Conservation (phyloP, 768 basidiomycete genomes). For the Trametes coccinea region DNA sequence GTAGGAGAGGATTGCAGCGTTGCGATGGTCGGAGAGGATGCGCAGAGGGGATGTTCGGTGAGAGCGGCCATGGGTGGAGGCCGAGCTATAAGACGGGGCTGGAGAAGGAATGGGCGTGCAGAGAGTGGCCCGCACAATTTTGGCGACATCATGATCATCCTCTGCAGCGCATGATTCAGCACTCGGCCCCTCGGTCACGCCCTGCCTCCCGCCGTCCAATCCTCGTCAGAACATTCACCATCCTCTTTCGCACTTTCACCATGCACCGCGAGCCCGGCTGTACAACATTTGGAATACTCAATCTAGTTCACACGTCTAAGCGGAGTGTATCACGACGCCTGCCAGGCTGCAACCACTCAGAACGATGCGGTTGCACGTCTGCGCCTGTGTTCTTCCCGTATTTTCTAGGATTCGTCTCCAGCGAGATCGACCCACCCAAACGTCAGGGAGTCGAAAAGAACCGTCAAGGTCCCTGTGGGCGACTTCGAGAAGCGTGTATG, state of each 20-base stretch:
- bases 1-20: constrained; percentile 4
- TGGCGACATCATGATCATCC: constrained; percentile 17
- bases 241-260: neutral
- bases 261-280: neutral
- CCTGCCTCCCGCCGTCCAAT: constrained; percentile 2
- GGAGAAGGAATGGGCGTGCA: constrained; percentile 17
- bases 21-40: neutral
- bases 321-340: constrained; percentile 4
- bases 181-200: constrained; percentile 16
- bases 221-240: neutral
- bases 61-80: constrained; percentile 15
- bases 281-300: constrained; percentile 20
- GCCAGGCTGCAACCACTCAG: neutral
- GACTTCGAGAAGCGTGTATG: too few relatives aligned
- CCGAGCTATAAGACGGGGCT: constrained; percentile 7
- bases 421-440: too few relatives aligned
- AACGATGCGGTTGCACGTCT: neutral
- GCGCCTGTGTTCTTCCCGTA: too few relatives aligned
- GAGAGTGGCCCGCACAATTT: constrained; percentile 22
- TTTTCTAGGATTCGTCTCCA: neutral
- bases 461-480: neutral
- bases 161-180: constrained; percentile 19
- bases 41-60: neutral
- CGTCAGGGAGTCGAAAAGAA: neutral
- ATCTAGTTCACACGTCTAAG: neutral